Conservation (phyloP, 2,329 filamentous ascomycete species). For the Aspergillus sp. region DNA sequence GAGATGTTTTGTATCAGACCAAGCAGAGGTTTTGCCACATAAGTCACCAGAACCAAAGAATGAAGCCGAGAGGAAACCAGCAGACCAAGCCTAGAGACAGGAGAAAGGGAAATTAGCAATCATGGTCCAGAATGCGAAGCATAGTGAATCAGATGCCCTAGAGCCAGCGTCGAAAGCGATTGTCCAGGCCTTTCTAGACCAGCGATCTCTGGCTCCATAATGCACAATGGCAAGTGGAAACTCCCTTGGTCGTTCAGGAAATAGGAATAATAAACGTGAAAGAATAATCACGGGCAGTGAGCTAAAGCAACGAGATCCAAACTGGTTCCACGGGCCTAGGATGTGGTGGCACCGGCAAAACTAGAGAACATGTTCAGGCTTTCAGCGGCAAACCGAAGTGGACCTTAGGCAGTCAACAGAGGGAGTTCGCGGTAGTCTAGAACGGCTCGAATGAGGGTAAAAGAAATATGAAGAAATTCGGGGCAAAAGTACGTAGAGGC, state of each 20-base stretch:
- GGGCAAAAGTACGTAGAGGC: too few relatives aligned
- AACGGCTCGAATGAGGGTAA: too few relatives aligned
- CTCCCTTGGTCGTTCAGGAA: neutral
- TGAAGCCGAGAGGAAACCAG: neutral
- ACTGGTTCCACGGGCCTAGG: conserved; percentile 24
- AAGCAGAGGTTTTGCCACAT: conserved; percentile 9
- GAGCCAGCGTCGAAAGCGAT: neutral
- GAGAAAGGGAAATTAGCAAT: neutral
- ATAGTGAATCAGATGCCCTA: too few relatives aligned
- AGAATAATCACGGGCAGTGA: neutral
- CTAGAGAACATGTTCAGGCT: neutral
- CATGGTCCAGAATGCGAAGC: neutral
- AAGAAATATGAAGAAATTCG: too few relatives aligned
- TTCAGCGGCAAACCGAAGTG: neutral
- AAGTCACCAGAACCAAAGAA: conserved; percentile 9
- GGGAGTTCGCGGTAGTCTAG: too few relatives aligned
- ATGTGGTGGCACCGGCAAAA: conserved; percentile 20
- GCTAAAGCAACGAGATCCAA: neutral
- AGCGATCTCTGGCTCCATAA: neutral
- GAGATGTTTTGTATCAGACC: conserved; percentile 18
- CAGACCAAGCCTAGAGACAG: conserved; percentile 8
- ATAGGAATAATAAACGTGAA: neutral
- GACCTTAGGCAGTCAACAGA: neutral
- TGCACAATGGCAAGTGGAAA: neutral
- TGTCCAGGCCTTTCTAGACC: neutral